phyloP scores from a whole-genome alignment of 1,284 basidiomycete species.

The Neonothopanus nambi region DNA sequence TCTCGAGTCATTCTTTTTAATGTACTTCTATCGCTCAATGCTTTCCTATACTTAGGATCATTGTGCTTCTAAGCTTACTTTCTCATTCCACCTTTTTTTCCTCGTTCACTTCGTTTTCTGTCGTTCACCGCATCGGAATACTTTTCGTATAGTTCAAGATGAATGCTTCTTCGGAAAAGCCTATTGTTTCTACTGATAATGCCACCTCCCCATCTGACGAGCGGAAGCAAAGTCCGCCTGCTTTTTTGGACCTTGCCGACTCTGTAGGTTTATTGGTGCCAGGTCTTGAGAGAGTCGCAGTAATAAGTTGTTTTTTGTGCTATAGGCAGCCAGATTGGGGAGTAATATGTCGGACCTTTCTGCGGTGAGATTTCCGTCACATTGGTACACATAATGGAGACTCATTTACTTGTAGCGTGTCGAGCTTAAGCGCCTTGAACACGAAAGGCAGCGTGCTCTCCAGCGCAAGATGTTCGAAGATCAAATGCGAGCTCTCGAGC shows the following conservation, averaged over 20 bases:
- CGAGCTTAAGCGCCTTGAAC: constrained; percentile 87
- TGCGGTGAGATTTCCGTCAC: constrained; percentile 54
- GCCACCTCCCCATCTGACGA: constrained; percentile 56
- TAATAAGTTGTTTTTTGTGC: constrained; percentile 18
- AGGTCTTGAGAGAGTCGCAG: neutral
- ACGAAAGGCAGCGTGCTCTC: constrained; percentile 81
- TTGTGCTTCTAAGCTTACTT: constrained; percentile 65
- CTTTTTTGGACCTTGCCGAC: constrained; percentile 87
- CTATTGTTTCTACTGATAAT: constrained; percentile 71
- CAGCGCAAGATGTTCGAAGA: constrained; percentile 92
- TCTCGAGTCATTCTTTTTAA: constrained; percentile 20
- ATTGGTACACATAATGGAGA: neutral
- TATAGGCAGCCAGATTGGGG: constrained; percentile 75
- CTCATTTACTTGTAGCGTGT: constrained; percentile 59
- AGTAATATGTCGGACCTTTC: constrained; percentile 81
- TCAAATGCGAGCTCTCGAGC: constrained; percentile 90
- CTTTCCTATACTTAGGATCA: constrained; percentile 38
- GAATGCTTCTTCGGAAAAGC: constrained; percentile 66
- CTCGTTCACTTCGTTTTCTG: constrained; percentile 57
- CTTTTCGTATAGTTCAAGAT: constrained; percentile 55
- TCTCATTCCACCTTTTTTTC: constrained; percentile 47
- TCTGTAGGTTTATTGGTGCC: constrained; percentile 56
- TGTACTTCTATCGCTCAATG: constrained; percentile 16
- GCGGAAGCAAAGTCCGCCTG: constrained; percentile 81
- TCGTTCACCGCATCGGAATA: constrained; percentile 57